phyloP scores from a whole-genome alignment of 805 yeast species.

The Wickerhamomyces chambardii region DNA sequence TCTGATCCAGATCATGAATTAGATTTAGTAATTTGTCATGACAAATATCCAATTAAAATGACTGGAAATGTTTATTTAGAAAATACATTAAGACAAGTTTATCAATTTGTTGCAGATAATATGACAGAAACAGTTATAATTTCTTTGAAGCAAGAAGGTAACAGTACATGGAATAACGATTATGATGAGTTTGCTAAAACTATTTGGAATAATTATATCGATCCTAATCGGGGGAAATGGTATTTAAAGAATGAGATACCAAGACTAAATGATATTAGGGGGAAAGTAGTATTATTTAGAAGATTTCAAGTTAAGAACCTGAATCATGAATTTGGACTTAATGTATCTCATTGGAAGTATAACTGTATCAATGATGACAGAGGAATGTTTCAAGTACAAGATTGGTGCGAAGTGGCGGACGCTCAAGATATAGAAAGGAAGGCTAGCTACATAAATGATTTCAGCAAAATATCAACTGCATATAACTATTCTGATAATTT shows the following conservation, averaged over 20 bases:
- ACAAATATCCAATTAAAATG: conserved; percentile 64
- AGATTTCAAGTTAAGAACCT: conserved; percentile 57
- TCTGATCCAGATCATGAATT: conserved; percentile 36
- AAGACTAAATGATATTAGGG: conserved; percentile 50
- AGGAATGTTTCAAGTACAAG: conserved; percentile 58
- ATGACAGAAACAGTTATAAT: conserved; percentile 54
- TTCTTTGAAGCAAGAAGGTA: conserved; percentile 69
- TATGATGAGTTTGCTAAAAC: conserved; percentile 56
- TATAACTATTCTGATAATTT: conserved; percentile 34
- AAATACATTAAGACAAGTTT: conserved; percentile 48
- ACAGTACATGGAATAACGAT: conserved; percentile 53
- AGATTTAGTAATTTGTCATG: conserved; percentile 62
- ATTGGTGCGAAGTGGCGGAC: conserved; percentile 55
- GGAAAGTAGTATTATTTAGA: conserved; percentile 58
- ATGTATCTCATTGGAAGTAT: conserved; percentile 59
- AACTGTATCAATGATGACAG: conserved; percentile 60
- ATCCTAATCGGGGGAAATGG: conserved; percentile 45
- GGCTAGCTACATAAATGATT: conserved; percentile 44
- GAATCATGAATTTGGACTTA: conserved; percentile 47
- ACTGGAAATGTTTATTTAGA: conserved; percentile 45
- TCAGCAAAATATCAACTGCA: conserved; percentile 42
- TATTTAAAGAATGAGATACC: conserved; percentile 50
- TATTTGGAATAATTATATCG: conserved; percentile 49
- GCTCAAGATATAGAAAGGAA: conserved; percentile 48
- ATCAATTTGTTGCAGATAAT: conserved; percentile 42